Percentiles rank a stretch among this genome's conserved stretches.
These are phyloP conservation scores for Chytridium lagenaria DNA, from an alignment of 371 early-diverging fungal genomes.

Conservation along the genomic window DNA sequence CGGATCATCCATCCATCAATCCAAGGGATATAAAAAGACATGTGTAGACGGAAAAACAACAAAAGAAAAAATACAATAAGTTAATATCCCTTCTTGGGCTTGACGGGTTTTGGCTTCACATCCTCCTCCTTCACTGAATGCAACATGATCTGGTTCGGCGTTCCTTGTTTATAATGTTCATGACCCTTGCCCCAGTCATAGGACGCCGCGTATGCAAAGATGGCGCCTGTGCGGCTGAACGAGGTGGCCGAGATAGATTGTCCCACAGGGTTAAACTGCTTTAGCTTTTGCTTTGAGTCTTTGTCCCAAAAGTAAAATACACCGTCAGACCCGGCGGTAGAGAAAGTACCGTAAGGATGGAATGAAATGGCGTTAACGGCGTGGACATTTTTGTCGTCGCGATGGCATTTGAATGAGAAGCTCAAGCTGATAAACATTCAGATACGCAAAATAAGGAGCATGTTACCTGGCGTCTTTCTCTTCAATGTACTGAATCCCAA, in stretches of 20 bases:
- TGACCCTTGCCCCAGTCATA: conserved; percentile 97
- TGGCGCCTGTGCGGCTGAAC: conserved; percentile 86
- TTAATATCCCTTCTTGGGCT: too few relatives aligned
- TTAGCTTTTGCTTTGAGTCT: conserved; percentile 86
- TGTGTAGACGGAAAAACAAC: too few relatives aligned
- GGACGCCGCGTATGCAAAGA: conserved; percentile 92
- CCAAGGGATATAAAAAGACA: too few relatives aligned
- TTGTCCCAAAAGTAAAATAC: conserved; percentile 94
- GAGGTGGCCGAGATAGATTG: conserved; percentile 78
- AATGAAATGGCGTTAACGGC: conserved; percentile 84
- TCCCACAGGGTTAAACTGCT: conserved; percentile 56
- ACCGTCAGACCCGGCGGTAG: conserved; percentile 94
- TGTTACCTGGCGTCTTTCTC: conserved; percentile 78
- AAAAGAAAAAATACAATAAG: too few relatives aligned
- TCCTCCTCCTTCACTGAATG: conserved; percentile 82
- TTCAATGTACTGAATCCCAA: conserved; percentile 89
- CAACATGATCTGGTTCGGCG: conserved; percentile 68
- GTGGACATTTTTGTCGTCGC: conserved; percentile 76
- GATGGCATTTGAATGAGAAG: conserved; percentile 96
- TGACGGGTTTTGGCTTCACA: conserved; percentile 69
- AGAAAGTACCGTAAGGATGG: conserved; percentile 92
- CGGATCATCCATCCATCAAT: too few relatives aligned
- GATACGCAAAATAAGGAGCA: conserved; percentile 25
- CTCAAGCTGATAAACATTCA: too few relatives aligned
- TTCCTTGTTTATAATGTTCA: conserved; percentile 44